Conservation (phyloP, 192 early-diverging fungal genomes). For the Lobosporangium transversale region DNA sequence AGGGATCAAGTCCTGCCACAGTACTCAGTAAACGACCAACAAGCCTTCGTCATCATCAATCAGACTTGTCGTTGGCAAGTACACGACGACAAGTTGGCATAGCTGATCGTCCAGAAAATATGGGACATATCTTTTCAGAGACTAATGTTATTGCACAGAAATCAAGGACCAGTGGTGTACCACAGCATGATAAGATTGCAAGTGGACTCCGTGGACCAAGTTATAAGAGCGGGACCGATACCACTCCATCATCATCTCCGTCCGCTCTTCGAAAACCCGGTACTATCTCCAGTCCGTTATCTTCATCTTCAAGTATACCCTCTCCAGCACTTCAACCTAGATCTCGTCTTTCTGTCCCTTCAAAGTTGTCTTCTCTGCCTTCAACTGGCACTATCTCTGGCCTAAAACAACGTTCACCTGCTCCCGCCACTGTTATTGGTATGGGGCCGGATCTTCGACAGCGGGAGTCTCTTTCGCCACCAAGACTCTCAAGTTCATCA, state of each 20-base stretch:
- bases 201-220: conserved; percentile 7
- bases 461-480: not conserved
- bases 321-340: conserved; percentile 7
- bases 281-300: not conserved
- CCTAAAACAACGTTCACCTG: conserved; percentile 9
- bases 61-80: conserved; percentile 1
- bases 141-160: conserved; percentile 10
- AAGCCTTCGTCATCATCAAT: conserved; percentile 27
- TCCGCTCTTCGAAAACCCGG: not conserved
- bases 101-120: conserved; percentile 12
- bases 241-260: not conserved
- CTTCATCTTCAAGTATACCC: not conserved
- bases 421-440: not conserved
- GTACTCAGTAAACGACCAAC: not conserved
- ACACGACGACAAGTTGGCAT: conserved; percentile 2
- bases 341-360: conserved; percentile 16
- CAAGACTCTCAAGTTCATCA: conserved; percentile 18
- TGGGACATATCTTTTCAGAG: conserved; percentile 28
- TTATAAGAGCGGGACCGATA: not conserved
- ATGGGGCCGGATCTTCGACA: not conserved
- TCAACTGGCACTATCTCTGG: not conserved
- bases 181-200: too few species aligned
- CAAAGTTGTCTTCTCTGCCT: conserved; percentile 2
- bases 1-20: not conserved
- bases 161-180: not conserved